A percentile compares a stretch with the other conserved stretches of the same genome.
Evolutionary conservation across 371 early-diverging fungal species (phyloP).

Genomic region (Caulochytrium protostelioides): DNA sequence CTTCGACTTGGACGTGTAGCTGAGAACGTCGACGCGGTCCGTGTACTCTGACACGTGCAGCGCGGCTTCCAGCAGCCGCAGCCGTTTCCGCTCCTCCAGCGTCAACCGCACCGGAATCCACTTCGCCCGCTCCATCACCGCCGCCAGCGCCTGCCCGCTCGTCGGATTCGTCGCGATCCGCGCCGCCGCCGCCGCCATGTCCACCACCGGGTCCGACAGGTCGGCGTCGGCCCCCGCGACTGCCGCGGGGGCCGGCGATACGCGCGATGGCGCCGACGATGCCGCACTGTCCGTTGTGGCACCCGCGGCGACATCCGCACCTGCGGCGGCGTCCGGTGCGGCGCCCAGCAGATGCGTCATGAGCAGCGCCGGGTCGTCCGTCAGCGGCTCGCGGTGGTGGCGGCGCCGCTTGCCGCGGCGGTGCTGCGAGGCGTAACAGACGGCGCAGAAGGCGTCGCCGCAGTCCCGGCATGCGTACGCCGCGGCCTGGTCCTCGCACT

Average conservation of each 20-base stretch:
- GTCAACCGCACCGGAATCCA: constrained; percentile 79
- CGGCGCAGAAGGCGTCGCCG: constrained; percentile 68
- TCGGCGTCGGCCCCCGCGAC: neutral
- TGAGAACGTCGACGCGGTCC: constrained; percentile 74
- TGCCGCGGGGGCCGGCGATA: neutral
- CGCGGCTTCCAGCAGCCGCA: constrained; percentile 80
- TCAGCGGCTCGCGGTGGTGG: constrained; percentile 14
- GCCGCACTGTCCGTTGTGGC: neutral
- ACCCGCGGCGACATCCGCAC: neutral
- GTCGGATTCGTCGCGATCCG: neutral
- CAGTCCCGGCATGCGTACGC: constrained; percentile 47
- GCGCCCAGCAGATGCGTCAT: neutral
- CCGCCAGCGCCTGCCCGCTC: constrained; percentile 36
- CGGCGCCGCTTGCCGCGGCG: constrained; percentile 55
- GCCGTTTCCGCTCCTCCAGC: constrained; percentile 58
- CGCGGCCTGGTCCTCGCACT: constrained; percentile 21
- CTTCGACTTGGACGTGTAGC: constrained; percentile 51
- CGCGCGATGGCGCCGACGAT: neutral
- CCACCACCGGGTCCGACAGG: neutral
- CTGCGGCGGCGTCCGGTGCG: neutral
- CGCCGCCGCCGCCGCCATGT: neutral
- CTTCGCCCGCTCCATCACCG: constrained; percentile 59
- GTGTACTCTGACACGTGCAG: constrained; percentile 75
- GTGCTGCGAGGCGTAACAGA: constrained; percentile 66
- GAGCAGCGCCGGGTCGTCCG: neutral